Evolutionary conservation across 805 yeast genomes (phyloP).

Genomic region (Phaffomyces opuntiae): DNA sequence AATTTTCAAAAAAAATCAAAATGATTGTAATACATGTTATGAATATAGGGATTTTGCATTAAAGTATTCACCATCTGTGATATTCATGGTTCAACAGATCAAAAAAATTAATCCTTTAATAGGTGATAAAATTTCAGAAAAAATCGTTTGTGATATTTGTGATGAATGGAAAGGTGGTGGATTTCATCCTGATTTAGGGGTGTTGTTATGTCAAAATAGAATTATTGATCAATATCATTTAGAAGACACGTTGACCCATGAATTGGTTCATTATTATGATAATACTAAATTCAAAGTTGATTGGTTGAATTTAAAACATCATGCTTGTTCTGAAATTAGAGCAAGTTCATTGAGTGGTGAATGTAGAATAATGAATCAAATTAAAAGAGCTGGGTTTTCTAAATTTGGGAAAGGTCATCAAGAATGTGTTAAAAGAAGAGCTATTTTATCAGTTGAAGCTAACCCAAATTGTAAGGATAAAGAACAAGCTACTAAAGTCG

Average conservation of each 20-base stretch:
- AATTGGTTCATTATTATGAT: slow-evolving; percentile 89
- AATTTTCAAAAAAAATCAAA: slow-evolving; percentile 34
- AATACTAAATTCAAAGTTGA: slow-evolving; percentile 82
- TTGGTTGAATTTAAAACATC: slow-evolving; percentile 80
- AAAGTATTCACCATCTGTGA: slow-evolving; percentile 73
- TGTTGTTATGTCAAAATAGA: slow-evolving; percentile 81
- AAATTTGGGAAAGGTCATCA: slow-evolving; percentile 79
- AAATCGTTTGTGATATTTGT: slow-evolving; percentile 76
- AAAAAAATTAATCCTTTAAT: slow-evolving; percentile 36
- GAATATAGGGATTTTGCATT: slow-evolving; percentile 77
- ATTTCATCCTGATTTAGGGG: slow-evolving; percentile 84
- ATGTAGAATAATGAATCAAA: slow-evolving; percentile 82
- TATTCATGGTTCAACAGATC: slow-evolving; percentile 82
- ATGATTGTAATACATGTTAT: slow-evolving; percentile 63
- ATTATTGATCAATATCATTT: slow-evolving; percentile 60
- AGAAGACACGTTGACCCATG: slow-evolving; percentile 91
- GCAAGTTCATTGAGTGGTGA: slow-evolving; percentile 93
- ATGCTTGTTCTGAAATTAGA: slow-evolving; percentile 94
- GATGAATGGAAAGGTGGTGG: slow-evolving; percentile 86
- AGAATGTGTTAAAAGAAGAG: slow-evolving; percentile 84
- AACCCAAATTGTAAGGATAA: slow-evolving; percentile 75
- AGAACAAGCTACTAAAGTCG: slow-evolving; percentile 71
- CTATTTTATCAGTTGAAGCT: slow-evolving; percentile 73
- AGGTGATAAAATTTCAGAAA: slow-evolving; percentile 40
- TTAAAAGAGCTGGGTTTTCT: slow-evolving; percentile 40